These are phyloP conservation scores for Skeletonema menzelii DNA, from an alignment of 108 stramenopile genomes.

Conservation along the genomic window DNA sequence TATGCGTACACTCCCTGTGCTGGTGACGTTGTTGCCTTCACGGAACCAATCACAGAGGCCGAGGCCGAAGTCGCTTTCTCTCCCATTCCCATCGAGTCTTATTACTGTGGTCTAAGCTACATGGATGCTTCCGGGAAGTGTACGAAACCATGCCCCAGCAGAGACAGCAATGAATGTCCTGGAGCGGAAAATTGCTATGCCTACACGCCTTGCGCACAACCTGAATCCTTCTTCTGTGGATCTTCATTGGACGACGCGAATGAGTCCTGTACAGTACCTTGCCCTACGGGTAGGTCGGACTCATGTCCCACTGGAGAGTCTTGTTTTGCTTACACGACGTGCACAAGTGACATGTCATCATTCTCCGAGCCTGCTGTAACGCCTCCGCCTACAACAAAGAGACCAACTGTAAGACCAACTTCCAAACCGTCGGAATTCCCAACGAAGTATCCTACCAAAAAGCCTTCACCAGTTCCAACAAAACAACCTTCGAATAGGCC, in stretches of 20 bases:
- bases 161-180: constrained; percentile 36
- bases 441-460: not conserved
- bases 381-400: not conserved
- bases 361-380: constrained; percentile 1
- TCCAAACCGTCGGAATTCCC: not conserved
- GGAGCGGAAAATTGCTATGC: constrained; percentile 33
- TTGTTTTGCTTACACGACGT: constrained; percentile 84
- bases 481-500: not conserved
- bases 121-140: constrained; percentile 39
- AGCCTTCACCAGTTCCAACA: not conserved
- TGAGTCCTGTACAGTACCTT: constrained; percentile 59
- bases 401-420: constrained; percentile 11
- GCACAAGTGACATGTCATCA: constrained; percentile 29
- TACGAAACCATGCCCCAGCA: constrained; percentile 29
- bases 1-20: constrained; percentile 48
- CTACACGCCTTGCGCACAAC: constrained; percentile 44
- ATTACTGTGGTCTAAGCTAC: constrained; percentile 42
- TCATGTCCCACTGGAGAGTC: constrained; percentile 69
- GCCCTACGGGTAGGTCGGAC: constrained; percentile 61
- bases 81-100: constrained; percentile 31
- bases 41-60: not conserved
- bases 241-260: constrained; percentile 74
- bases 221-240: constrained; percentile 73
- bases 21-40: not conserved
- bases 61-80: not conserved